A percentile compares a stretch with the other conserved stretches of the same genome.
Conservation (phyloP, 108 stramenopile species). For the Conticribra guillardii region DNA sequence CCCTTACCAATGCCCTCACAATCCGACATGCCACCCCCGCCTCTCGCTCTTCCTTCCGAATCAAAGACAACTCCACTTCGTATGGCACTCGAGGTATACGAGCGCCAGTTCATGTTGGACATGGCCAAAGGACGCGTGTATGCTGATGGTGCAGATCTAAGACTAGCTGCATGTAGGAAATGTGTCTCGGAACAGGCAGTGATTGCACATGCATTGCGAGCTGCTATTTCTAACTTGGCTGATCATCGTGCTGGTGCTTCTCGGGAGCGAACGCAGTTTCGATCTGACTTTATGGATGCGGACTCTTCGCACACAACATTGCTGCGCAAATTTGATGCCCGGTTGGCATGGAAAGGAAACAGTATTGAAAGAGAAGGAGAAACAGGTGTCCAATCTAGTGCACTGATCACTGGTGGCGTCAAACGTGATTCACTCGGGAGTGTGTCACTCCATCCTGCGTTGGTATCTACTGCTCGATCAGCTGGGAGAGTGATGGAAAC, state of each 20-base stretch:
- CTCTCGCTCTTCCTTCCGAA: slow-evolving; percentile 40
- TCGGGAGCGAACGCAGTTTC: slow-evolving; percentile 72
- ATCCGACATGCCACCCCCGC: slow-evolving; percentile 53
- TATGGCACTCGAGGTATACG: slow-evolving; percentile 77
- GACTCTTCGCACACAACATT: slow-evolving; percentile 54
- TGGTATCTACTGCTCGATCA: slow-evolving; percentile 72
- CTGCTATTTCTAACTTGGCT: slow-evolving; percentile 86
- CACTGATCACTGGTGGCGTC: slow-evolving; percentile 9
- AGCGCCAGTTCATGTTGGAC: slow-evolving; percentile 79
- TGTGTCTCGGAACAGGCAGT: slow-evolving; percentile 84
- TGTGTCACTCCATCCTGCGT: slow-evolving; percentile 66
- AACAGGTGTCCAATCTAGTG: slow-evolving; percentile 13
- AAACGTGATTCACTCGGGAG: slow-evolving; percentile 51
- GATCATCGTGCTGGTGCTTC: slow-evolving; percentile 77
- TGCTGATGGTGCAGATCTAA: slow-evolving; percentile 79
- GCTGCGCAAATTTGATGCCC: slow-evolving; percentile 64
- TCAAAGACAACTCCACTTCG: slow-evolving; percentile 59
- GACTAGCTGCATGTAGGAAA: slow-evolving; percentile 66
- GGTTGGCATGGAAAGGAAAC: slow-evolving; percentile 13
- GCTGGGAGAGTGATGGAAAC: slow-evolving; percentile 83
- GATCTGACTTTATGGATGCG: slow-evolving; percentile 57
- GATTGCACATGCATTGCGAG: slow-evolving; percentile 77
- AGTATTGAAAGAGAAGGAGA: background rate
- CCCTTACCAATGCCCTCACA: slow-evolving; percentile 25
- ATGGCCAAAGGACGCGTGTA: slow-evolving; percentile 72